A percentile compares a stretch with the other conserved stretches of the same genome.
These are phyloP conservation scores for Agaricus blazei DNA, from an alignment of 768 basidiomycete species.

Conservation along the genomic window DNA sequence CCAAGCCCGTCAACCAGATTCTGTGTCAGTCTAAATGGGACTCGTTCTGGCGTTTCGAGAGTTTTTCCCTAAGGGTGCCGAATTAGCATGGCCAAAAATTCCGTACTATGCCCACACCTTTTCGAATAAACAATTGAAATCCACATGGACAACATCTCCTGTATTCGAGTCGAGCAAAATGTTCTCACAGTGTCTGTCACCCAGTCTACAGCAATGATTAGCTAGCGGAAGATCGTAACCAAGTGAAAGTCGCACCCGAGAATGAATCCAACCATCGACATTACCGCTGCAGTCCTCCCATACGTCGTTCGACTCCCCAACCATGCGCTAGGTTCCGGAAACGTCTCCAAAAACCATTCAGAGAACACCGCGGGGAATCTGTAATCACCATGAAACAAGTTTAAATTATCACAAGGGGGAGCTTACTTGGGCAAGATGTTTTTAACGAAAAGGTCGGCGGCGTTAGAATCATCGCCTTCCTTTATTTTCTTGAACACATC, in stretches of 20 bases:
- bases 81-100: not conserved
- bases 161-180: conserved; percentile 85
- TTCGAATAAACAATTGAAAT: conserved; percentile 97
- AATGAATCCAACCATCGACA: conserved; percentile 98
- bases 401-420: not conserved
- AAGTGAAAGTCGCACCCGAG: conserved; percentile 59
- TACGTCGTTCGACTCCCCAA: conserved; percentile 83
- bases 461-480: conserved; percentile 41
- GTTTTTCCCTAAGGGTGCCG: conserved; percentile 53
- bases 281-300: conserved; percentile 88
- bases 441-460: conserved; percentile 42
- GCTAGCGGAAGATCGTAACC: not conserved
- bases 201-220: conserved; percentile 54
- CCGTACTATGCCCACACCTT: conserved; percentile 48
- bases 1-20: conserved; percentile 92
- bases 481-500: conserved; percentile 48
- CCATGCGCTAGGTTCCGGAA: conserved; percentile 96
- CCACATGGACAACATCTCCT: conserved; percentile 93
- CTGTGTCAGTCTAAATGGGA: conserved; percentile 92
- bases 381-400: not conserved
- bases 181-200: conserved; percentile 95
- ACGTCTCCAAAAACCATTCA: conserved; percentile 96
- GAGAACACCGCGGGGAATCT: conserved; percentile 88
- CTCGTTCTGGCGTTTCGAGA: conserved; percentile 84
- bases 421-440: conserved; percentile 55